Evolutionary conservation across 2,329 filamentous ascomycete genomes (phyloP).

Genomic region (Sporothrix schenckii): DNA sequence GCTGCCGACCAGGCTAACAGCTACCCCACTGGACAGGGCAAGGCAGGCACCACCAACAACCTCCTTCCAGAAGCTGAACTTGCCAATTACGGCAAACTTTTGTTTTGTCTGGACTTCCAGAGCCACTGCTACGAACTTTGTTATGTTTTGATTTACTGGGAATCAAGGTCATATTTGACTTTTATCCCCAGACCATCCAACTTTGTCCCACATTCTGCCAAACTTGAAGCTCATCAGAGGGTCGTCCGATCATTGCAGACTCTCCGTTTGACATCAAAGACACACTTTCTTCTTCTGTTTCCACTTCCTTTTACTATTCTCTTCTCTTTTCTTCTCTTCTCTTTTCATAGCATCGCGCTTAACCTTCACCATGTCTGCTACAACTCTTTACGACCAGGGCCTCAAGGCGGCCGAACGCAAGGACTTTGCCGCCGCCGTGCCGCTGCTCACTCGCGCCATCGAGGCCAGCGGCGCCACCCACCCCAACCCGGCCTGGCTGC

Average conservation of each 20-base stretch:
- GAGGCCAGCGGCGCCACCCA: slow-evolving; percentile 59
- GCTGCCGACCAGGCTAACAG: slow-evolving; percentile 8
- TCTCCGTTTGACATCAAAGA: not conserved
- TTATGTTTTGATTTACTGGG: not conserved
- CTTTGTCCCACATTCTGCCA: not conserved
- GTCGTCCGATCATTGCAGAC: not conserved
- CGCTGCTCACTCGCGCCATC: slow-evolving; percentile 69
- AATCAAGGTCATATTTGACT: not conserved
- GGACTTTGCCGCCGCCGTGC: slow-evolving; percentile 69
- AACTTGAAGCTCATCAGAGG: not conserved
- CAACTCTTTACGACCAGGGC: slow-evolving; percentile 58
- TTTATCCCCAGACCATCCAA: not conserved
- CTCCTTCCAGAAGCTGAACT: not conserved
- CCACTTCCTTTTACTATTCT: not conserved
- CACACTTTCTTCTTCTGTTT: not conserved
- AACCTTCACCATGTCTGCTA: slow-evolving; percentile 54
- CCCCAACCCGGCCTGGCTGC: slow-evolving; percentile 68
- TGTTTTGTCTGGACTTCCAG: not conserved
- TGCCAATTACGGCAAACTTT: not conserved
- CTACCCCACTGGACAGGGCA: not conserved
- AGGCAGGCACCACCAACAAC: slow-evolving; percentile 9
- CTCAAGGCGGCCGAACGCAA: slow-evolving; percentile 64
- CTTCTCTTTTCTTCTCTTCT: too few relatives aligned
- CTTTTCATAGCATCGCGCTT: not conserved
- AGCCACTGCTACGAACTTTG: not conserved